Conservation (phyloP, 805 yeast genomes). For the Cyberlindnera veronae region DNA sequence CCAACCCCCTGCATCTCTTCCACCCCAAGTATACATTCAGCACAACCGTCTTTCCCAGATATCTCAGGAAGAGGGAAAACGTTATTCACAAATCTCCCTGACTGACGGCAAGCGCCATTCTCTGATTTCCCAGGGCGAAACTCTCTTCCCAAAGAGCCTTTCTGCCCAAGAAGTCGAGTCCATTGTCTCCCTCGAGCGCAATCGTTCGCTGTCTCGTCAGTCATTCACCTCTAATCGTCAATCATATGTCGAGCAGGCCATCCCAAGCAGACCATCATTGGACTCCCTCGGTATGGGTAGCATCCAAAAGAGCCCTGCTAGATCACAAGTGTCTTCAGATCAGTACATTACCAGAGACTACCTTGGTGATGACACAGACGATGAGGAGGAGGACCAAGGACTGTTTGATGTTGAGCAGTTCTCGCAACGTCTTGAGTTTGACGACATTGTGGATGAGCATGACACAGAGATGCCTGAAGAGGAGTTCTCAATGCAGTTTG, state of each 20-base stretch:
- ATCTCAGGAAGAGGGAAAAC: slow-evolving; percentile 5
- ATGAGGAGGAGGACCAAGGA: slow-evolving; percentile 19
- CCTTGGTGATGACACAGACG: slow-evolving; percentile 9
- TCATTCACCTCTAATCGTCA: slow-evolving; percentile 29
- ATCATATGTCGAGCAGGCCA: slow-evolving; percentile 20
- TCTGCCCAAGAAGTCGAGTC: slow-evolving; percentile 69
- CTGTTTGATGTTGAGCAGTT: slow-evolving; percentile 28
- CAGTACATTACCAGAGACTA: slow-evolving; percentile 31
- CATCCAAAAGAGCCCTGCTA: slow-evolving; percentile 13
- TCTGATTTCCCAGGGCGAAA: slow-evolving; percentile 42
- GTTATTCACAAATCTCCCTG: slow-evolving; percentile 6
- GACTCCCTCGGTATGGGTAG: slow-evolving; percentile 9
- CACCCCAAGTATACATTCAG: slow-evolving; percentile 2
- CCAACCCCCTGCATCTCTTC: slow-evolving; percentile 1
- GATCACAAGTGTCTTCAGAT: slow-evolving; percentile 26
- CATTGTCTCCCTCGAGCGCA: slow-evolving; percentile 64
- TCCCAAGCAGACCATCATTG: slow-evolving; percentile 11
- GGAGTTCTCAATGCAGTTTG: slow-evolving; percentile 35
- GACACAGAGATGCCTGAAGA: slow-evolving; percentile 8
- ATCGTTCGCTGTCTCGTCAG: slow-evolving; percentile 52
- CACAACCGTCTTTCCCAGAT: slow-evolving; percentile 9
- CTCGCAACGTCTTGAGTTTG: slow-evolving; percentile 22
- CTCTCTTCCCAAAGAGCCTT: slow-evolving; percentile 67
- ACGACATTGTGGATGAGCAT: slow-evolving; percentile 9
- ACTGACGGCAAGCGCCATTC: slow-evolving; percentile 12